A percentile compares a stretch with the other conserved stretches of the same genome.
phyloP scores from a whole-genome alignment of 495 filamentous ascomycete genomes.

The Cairneyella variabilis region DNA sequence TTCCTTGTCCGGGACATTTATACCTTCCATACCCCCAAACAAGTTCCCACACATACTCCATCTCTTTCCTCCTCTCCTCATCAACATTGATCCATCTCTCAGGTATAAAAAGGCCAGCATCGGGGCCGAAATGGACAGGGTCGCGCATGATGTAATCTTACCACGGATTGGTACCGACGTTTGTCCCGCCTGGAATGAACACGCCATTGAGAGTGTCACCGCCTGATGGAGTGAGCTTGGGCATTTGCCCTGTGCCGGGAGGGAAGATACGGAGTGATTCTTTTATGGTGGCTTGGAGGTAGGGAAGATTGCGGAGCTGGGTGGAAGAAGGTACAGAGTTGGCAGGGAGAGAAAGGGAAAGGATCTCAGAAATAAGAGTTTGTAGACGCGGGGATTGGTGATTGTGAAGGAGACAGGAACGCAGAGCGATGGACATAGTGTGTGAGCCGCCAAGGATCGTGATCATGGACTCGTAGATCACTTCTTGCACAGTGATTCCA shows the following conservation, averaged over 20 bases:
- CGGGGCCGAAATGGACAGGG: conserved; percentile 40
- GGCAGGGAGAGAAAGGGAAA: conserved; percentile 32
- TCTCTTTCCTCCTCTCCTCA: conserved; percentile 27
- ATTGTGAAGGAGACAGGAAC: too few relatives aligned
- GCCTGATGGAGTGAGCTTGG: conserved; percentile 40
- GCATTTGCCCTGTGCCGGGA: conserved; percentile 31
- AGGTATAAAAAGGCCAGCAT: conserved; percentile 46
- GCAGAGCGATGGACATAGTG: too few relatives aligned
- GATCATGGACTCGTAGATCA: too few relatives aligned
- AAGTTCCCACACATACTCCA: conserved; percentile 37
- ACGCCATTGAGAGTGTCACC: conserved; percentile 47
- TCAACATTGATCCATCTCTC: conserved; percentile 49
- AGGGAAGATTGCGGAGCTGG: conserved; percentile 42
- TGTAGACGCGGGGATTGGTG: conserved; percentile 44
- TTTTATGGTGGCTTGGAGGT: conserved; percentile 47
- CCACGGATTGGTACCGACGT: conserved; percentile 38
- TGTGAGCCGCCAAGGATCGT: too few relatives aligned
- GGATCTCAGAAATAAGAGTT: conserved; percentile 39
- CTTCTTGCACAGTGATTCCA: too few relatives aligned
- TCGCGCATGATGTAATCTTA: conserved; percentile 31
- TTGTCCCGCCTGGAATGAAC: conserved; percentile 47
- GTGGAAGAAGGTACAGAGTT: too few relatives aligned
- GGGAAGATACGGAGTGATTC: conserved; percentile 46
- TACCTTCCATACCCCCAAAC: conserved; percentile 41
- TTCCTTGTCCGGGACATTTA: conserved; percentile 40